Evolutionary conservation across 1,284 basidiomycete genomes (phyloP), one percentile per base, ranked within the genome.

Genomic region (Ceratobasidium sp.): DNA sequence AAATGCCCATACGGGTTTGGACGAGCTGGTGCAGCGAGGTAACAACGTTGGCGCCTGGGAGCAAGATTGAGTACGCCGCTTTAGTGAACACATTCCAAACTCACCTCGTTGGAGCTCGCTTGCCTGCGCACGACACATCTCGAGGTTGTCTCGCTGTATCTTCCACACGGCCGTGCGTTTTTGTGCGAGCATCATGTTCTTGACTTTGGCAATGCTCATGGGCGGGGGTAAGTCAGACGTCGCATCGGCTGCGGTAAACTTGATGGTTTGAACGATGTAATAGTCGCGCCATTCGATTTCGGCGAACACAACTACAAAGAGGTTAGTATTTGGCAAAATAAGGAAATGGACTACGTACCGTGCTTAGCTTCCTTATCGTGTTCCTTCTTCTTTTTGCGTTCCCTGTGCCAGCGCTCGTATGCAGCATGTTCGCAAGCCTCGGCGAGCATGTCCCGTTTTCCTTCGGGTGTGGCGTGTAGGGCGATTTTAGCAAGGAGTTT

Each of bases 231-330:
- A 88, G 82, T 99, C 96, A 38, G 96, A 92, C 57, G 92, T 91
- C 78, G 94, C 92, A 84, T 99, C 98, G 4, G 93, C 93, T 69
- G 93, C 91, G 12, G 98, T 99, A 82, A 99, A 98, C 84, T 99
- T 98, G 81, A 99, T 98, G 27, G 97, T 99, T 83, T 98, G 96
- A 20, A 99, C 98, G 78, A 98, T 96, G 70, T 97, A 96, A 86
- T 99, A 99, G 85, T 99, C 98, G 83, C 99, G 96, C 98, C 98
- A 99, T 84, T 99, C 98, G 83, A 99, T 99, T 83, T 97, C 95
- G 65, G 96, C 94, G 83, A 98, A 96, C 10, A 96, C 96, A 83
- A 91, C 94, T 95, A n/a, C 33, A 16, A 2, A 79, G 2, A 80
- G 73, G 77, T 77, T 54, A 77, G 66, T 67, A 62, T 30, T 27